Evolutionary conservation across 257 asterid species (phyloP), one percentile per base, ranked within the genome.

Genomic region (Nicotiana obtusifolia): DNA sequence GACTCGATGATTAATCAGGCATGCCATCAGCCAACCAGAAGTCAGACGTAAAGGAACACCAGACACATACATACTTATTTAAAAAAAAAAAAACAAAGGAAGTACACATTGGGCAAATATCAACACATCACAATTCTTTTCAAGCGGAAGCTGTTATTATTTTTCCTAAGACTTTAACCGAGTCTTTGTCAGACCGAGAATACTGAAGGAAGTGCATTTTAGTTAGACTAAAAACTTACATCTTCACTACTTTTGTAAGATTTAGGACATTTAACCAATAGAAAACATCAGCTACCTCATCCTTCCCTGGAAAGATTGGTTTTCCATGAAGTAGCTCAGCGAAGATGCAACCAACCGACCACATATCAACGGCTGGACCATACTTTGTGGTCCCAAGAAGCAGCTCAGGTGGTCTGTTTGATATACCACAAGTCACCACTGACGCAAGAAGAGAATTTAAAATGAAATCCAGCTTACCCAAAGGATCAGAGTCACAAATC

Each of bases 301-400:
- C 87, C 90, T 91, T 95, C 60, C 98, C 99, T 0, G 95, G 88
- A 84, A 95, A 89, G 82, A 95, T 95, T 11, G 98, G 97, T 77
- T 91, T 95, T 64, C 96, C 99, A 86, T 90, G 80, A 90, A 95
- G 87, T 80, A 95, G 97, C 87, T 95, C 99, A 77, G 98, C 98
- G 83, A 95, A 95, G 84, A 95, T 94, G 85, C 99, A 95, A 81
- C 99, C 99, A 81, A 94, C 99, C 2, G 99, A 95, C 99, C 99
- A 95, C 99, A 95, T 90, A 89, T 95, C 99, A 82, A 95, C 98
- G 35, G 98, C 91, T 66, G 99, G 97, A 82, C 98, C 99, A 88
- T 95, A 95, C 84, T 94, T 92, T 44, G 97, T 95, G 87, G 98
- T 95, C 84, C 99, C 99, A 75, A 95, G 97, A 82, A 95, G 96